A percentile compares a stretch with the other conserved stretches of the same genome.
Evolutionary conservation across 202 grass and related monocot genomes (phyloP).

Genomic region (Dendrocalamus latiflorus): DNA sequence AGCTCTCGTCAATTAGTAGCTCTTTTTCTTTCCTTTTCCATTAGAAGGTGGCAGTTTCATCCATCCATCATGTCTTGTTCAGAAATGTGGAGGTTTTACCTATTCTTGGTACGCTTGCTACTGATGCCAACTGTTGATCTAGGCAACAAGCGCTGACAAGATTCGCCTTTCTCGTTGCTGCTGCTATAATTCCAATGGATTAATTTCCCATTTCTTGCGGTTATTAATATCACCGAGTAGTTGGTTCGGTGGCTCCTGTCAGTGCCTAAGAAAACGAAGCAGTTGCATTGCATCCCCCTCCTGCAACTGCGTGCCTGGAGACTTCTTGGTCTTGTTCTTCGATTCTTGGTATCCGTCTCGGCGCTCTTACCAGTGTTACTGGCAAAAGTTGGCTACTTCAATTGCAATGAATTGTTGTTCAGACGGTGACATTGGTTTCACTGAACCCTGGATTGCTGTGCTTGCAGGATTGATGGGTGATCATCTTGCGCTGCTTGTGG

Average conservation of each 20-base stretch:
- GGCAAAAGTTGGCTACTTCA: neutral
- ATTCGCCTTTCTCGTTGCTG: neutral
- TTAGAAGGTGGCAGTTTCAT: slow-evolving; percentile 10
- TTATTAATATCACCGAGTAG: neutral
- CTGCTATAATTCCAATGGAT: neutral
- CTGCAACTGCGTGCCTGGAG: neutral
- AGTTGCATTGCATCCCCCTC: slow-evolving; percentile 14
- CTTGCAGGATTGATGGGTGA: slow-evolving; percentile 67
- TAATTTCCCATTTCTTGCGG: neutral
- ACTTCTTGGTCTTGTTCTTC: neutral
- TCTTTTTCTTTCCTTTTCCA: neutral
- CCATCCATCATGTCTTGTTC: neutral
- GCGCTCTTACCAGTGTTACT: neutral
- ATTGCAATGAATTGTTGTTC: neutral
- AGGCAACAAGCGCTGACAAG: neutral
- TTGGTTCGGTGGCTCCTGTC: slow-evolving; percentile 17
- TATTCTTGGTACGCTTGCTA: slow-evolving; percentile 21
- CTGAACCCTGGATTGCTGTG: neutral
- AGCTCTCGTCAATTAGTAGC: neutral
- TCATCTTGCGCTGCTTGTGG: slow-evolving; percentile 87
- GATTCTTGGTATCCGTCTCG: neutral
- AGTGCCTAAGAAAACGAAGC: neutral
- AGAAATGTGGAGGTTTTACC: slow-evolving; percentile 24
- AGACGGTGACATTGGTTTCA: neutral
- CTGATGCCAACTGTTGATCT: neutral